Base-by-base conservation (phyloP, 345 rosid genomes). In the Euphorbia tirucalli region DNA sequence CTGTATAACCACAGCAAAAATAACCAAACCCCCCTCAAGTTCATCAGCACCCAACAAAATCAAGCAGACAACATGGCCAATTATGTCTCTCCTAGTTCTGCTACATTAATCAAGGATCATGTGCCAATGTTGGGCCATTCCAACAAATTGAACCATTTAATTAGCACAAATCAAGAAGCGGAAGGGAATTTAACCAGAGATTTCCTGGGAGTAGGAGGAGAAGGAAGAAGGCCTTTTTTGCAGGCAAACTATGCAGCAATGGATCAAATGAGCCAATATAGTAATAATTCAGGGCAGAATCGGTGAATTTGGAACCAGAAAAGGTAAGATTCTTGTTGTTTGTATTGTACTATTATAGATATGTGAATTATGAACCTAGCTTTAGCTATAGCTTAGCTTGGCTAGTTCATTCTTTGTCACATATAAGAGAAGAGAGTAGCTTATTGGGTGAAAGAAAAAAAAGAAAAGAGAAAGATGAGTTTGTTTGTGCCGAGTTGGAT, bases 151-250 rank as follows among this genome's bases (percentile, higher is more conserved):
- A 11, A 55, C n/a, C n/a, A 46, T n/a, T 15, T 72, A 52, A 44
- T 41, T 14, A 61, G 39, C n/a, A 56, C 43, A 0, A n/a, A 5
- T 10, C 65, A 79, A 48, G 48, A 49, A 56, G 37, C 16, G 2
- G 74, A 54, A 58, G 79, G 76, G 71, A 54, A 87, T 69, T 75
- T 84, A 69, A 89, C 94, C 2, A 80, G 94, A 76, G 94, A 89
- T 67, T 89, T 89, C 77, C 86, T 89, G 43, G 94, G 94, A 2
- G 87, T 86, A 61, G 91, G 89, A 70, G 81, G 76, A 5, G 74
- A 69, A 14, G 70, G 83, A 41, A 77, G 75, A 18, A 69, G 83
- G 59, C 69, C 80, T 14, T 71, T 84, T 50, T 73, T 74, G n/a
- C 83, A 84, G 30, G 78, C 78, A 14, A 78, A 75, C 73, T 78